Base-by-base conservation (phyloP, 2,329 filamentous ascomycete genomes). In the Teratosphaeria destructans region DNA sequence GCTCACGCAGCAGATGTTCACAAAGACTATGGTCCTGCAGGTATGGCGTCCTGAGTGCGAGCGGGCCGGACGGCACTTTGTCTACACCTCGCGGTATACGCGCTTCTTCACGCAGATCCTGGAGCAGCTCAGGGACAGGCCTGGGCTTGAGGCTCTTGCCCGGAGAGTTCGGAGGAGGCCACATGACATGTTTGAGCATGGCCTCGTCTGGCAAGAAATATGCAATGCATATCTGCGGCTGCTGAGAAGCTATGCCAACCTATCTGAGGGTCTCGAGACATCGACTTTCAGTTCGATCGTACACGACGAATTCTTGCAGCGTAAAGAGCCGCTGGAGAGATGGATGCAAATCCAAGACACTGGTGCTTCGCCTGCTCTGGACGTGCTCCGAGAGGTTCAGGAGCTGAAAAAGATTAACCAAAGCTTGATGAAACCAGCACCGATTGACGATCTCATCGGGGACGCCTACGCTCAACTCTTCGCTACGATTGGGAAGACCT, bases 31-130 rank as follows among this genome's bases (percentile, higher is more conserved):
- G 87, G 87, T 89, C 1, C 86, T 96, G 72, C 93, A 95, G 69
- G 90, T 96, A 3, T 96, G 92, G 92, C 93, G 92, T 66, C 94
- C 92, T 43, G 92, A 96, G 65, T 85, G 89, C 54, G 92, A 96
- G 71, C 79, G 86, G 26, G 80, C 90, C 0, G 92, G 92, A 0
- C 84, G 92, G 19, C 92, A 96, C 72, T 94, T 95, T 68, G 90
- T 96, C 43, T 96, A 94, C 71, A 96, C 90, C 0, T 85, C 89
- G 55, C 86, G 88, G 63, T 96, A 96, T 68, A 87, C 90, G 1
- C 85, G 85, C 19, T 94, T 94, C 69, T 90, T 95, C 73, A 84
- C 90, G 12, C 80, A 82, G 58, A 78, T 96, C 7, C 78, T 96
- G 6, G 83, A 87, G 52, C 82, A 89, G 56, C 81, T 92, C 64